phyloP scores from a whole-genome alignment of 305 asterid genomes.

The Fraxinus albicans region DNA sequence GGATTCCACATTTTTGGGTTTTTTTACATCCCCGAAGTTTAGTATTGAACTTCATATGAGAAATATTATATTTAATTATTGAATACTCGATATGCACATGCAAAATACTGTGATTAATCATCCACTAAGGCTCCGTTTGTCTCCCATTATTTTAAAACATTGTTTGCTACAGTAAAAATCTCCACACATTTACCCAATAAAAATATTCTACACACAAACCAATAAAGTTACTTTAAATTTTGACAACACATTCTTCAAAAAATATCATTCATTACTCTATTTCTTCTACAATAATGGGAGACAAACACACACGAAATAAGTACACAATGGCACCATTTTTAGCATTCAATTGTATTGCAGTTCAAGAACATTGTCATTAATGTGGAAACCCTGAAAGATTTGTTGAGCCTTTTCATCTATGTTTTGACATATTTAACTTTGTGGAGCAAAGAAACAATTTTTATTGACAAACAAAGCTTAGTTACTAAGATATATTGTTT shows the following conservation, averaged over 20 bases:
- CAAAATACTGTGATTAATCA: background rate
- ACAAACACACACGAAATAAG: background rate
- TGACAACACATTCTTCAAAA: too few species aligned
- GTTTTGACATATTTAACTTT: constrained; percentile 11
- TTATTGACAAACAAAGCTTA: constrained; percentile 10
- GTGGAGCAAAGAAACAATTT: background rate
- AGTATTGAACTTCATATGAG: background rate
- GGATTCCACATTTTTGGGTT: background rate
- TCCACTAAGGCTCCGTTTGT: background rate
- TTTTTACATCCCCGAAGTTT: background rate
- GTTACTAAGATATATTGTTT: constrained; percentile 23
- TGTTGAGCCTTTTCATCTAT: background rate
- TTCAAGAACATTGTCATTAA: constrained; percentile 8
- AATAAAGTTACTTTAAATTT: too few species aligned
- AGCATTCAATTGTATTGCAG: background rate
- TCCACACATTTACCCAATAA: too few species aligned
- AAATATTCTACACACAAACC: too few species aligned
- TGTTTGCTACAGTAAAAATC: too few species aligned
- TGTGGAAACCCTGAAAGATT: background rate
- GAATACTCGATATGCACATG: background rate
- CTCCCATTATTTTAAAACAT: too few species aligned
- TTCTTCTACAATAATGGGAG: too few species aligned
- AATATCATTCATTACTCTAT: too few species aligned
- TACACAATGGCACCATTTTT: background rate
- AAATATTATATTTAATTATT: background rate